Evolutionary conservation across 2,329 filamentous ascomycete genomes (phyloP), one percentile per base, ranked within the genome.

Genomic region (Grosmannia serpens): DNA sequence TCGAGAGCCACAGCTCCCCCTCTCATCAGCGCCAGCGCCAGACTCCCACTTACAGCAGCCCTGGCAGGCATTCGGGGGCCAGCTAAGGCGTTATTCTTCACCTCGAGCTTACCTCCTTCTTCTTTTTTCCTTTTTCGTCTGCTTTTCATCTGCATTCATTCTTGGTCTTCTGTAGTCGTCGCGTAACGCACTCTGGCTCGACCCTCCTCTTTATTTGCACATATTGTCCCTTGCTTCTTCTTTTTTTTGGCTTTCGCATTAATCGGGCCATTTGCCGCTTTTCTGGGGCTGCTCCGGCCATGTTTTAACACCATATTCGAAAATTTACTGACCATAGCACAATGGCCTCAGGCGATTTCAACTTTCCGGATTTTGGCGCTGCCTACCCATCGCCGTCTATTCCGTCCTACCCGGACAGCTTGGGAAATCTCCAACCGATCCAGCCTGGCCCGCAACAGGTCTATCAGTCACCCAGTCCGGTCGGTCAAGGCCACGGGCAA

Each of bases 301-400:
- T 60, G 60, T 46, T 58, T 5, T 62, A 53, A 57, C 5, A 15
- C 38, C 27, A 26, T 24, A 24, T n/a, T 44, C 44, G 58, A 58
- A 60, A 20, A 56, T 53, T 63, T 64, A 71, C 73, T 77, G 71
- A 77, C 69, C 69, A 73, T 73, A 68, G 68, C 66, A 73, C 67
- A 67, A 78, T 77, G 76, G 70, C 73, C 69, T 67, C 75, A 83
- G 79, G 77, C 71, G 80, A 83, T 63, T 83, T 82, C 66, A 76
- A 72, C 70, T 81, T 81, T 63, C 71, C 76, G 64, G 79, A 82
- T 64, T 83, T 82, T 66, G 70, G 69, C 68, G 75, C 74, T 68
- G 69, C 73, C 60, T 83, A 81, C 69, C 70, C 76, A 57, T 74
- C 77, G 63, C 74, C 77, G 59, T 73, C 76, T 64, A 71, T 80